These are phyloP conservation scores for Sugiyamaella chiloensis DNA, from an alignment of 805 yeast genomes.

Conservation along the genomic window DNA sequence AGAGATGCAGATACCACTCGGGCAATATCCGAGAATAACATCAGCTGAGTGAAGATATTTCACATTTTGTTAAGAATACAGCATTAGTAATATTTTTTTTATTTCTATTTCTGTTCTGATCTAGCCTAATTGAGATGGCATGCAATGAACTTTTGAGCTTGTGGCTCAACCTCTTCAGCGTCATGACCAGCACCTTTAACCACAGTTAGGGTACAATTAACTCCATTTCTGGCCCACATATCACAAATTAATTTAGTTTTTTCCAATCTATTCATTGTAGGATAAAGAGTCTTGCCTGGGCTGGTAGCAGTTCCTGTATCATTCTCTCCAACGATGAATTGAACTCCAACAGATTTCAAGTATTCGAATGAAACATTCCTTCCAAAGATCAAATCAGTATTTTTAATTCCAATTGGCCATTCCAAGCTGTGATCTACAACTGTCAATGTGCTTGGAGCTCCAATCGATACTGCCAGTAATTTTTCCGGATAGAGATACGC, in stretches of 20 bases:
- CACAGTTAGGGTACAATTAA: background rate
- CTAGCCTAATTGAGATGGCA: background rate
- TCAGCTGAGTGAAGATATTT: too few species aligned
- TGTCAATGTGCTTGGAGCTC: slow-evolving; percentile 12
- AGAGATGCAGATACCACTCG: background rate
- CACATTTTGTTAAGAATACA: background rate
- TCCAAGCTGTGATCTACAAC: slow-evolving; percentile 1
- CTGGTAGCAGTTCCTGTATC: slow-evolving; percentile 7
- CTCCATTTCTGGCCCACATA: background rate
- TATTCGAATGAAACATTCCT: background rate
- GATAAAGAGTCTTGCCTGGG: slow-evolving; percentile 8
- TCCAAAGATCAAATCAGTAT: slow-evolving; percentile 2
- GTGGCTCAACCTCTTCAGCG: background rate
- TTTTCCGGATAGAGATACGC: slow-evolving; percentile 10
- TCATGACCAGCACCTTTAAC: slow-evolving; percentile 7
- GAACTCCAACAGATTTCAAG: background rate
- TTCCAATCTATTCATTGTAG: slow-evolving; percentile 1
- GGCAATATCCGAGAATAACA: background rate
- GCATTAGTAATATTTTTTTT: background rate
- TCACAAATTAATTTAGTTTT: slow-evolving; percentile 1
- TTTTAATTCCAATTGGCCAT: slow-evolving; percentile 8
- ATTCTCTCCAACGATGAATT: slow-evolving; percentile 7
- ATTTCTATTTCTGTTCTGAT: background rate
- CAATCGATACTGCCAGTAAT: slow-evolving; percentile 8
- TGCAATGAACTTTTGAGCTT: slow-evolving; percentile 8